Evolutionary conservation across 1,139 yeast genomes (phyloP), one percentile per base, ranked within the genome.

Genomic region (Debaryomyces coudertii): DNA sequence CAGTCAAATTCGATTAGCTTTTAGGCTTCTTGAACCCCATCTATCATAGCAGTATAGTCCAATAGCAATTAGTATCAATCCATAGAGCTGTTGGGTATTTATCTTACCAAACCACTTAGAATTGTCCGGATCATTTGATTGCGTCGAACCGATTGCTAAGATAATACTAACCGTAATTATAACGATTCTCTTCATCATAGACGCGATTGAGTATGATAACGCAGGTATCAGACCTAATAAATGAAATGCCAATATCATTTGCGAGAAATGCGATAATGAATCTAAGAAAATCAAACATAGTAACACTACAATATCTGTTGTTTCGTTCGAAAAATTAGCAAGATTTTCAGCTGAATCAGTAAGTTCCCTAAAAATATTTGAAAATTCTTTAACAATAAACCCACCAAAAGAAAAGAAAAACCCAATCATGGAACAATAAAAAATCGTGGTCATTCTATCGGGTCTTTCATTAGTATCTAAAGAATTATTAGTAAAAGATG

Each of bases 161-260:
- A 65, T 40, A 7, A 72, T 64, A 49, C 76, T 68, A 2, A 71
- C 63, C 9, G 70, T 57, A 20, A 72, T 71, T 22, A 72, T 52
- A 14, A 71, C 69, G 0, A 72, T 70, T 47, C 77, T 58, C 53
- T 72, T 72, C 71, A 72, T 65, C 73, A 72, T 69, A 14, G 75
- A 68, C 2, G 77, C 77, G 33, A 72, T 65, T 8, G 76, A 70
- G 53, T 71, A 72, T 5, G 75, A 62, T 27, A 72, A 60, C 5
- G 77, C 71, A 2, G 76, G 74, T 11, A 71, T 62, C 61, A 63
- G 68, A 1, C 76, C 75, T 25, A 72, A 53, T 27, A 72, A 55
- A 49, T 69, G 68, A 47, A 69, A 67, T 36, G 76, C 70, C 20
- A 72, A 53, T 37, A 71, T 50, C 12, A 73, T 66, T 50, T 71